phyloP scores from a whole-genome alignment of 768 basidiomycete genomes.

The Boletellus sp. region DNA sequence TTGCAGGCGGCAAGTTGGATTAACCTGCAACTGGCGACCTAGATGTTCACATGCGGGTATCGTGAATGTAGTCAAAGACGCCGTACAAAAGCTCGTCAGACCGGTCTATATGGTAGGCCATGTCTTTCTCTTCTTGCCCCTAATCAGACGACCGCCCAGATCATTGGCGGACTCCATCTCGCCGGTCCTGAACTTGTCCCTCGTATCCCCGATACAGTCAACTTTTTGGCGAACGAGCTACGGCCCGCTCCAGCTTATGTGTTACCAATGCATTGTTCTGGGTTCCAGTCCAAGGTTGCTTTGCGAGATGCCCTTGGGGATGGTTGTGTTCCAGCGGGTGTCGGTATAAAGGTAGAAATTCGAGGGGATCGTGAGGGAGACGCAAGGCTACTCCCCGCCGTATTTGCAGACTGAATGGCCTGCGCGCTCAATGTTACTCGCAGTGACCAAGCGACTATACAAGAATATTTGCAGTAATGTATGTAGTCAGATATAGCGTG shows the following conservation, averaged over 20 bases:
- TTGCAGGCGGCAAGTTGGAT: neutral
- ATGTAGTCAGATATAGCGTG: neutral
- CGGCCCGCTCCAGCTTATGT: conserved; percentile 63
- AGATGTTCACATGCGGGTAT: conserved; percentile 81
- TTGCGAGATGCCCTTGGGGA: conserved; percentile 68
- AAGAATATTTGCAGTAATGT: neutral
- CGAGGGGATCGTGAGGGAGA: conserved; percentile 46
- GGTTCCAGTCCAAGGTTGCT: conserved; percentile 72
- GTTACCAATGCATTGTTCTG: conserved; percentile 83
- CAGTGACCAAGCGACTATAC: neutral
- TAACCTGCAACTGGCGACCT: neutral
- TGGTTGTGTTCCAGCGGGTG: conserved; percentile 74
- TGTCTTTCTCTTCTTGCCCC: neutral
- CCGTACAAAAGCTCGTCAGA: conserved; percentile 53
- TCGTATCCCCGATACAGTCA: conserved; percentile 65
- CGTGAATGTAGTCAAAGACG: conserved; percentile 77
- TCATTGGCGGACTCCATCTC: conserved; percentile 83
- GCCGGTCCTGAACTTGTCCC: conserved; percentile 61
- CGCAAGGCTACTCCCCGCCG: conserved; percentile 20
- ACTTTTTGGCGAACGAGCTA: conserved; percentile 62
- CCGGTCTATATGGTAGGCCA: conserved; percentile 70
- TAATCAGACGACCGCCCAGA: conserved; percentile 35
- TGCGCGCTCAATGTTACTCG: neutral
- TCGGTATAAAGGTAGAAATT: conserved; percentile 63
- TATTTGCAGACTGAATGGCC: conserved; percentile 6